Evolutionary conservation across 495 filamentous ascomycete genomes (phyloP), one percentile per base, ranked within the genome.

Genomic region (Penicillium chermesinum): DNA sequence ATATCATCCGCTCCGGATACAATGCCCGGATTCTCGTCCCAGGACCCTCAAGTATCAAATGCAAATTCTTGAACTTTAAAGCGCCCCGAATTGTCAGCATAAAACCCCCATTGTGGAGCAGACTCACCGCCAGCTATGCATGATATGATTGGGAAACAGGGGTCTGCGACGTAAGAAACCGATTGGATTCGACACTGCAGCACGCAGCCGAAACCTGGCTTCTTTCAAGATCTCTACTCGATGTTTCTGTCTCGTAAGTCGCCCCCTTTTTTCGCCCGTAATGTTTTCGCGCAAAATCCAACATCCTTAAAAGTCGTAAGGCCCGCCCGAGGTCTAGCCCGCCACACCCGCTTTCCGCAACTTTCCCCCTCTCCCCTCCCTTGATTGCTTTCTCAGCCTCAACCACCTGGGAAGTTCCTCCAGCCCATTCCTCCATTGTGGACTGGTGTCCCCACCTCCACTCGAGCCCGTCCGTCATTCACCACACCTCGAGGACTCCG

Each of bases 61-160:
- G n/a, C n/a, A n/a, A n/a, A n/a, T n/a, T n/a, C n/a, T n/a, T n/a
- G n/a, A n/a, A n/a, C n/a, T n/a, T n/a, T n/a, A n/a, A n/a, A n/a
- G n/a, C n/a, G n/a, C n/a, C n/a, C n/a, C n/a, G n/a, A n/a, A n/a
- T n/a, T n/a, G 25, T 10, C 4, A 30, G 10, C 25, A 30, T 30
- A 4, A 30, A 30, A 44, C 44, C 36, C 35, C 27, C 52, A 33
- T 54, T 55, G 52, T 55, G 52, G 38, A 50, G 52, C 27, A 15
- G 53, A 48, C 51, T 54, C 50, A 61, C 57, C 57, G 57, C 57
- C 45, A 54, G 47, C 48, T 20, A 53, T 38, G 20, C 9, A 61
- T 60, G 57, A 54, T 52, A 41, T 54, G 57, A 57, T 52, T 52
- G 30, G 19, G 37, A 40, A 40, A 20, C 18, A 22, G 14, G 37